Percentiles rank a stretch among this genome's conserved stretches.
Evolutionary conservation across 2,329 filamentous ascomycete species (phyloP).

Genomic region (Ophiostoma himal-ulmi): DNA sequence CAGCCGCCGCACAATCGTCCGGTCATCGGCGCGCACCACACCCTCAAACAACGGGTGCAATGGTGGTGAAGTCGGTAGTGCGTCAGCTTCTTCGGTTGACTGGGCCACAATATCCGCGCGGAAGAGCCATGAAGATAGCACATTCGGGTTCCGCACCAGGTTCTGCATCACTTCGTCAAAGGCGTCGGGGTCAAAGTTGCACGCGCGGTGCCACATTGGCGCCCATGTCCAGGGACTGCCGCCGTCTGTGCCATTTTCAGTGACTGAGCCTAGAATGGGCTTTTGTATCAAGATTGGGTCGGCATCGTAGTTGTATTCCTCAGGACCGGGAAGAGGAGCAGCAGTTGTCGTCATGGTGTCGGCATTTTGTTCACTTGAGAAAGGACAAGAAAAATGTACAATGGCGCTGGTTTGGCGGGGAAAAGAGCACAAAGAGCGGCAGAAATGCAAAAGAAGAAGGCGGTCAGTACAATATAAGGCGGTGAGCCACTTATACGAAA

Average conservation of each 20-base stretch:
- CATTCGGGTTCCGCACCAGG: conserved; percentile 70
- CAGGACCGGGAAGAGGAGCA: conserved; percentile 8
- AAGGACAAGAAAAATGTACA: neutral
- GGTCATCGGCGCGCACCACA: conserved; percentile 39
- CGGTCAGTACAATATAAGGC: neutral
- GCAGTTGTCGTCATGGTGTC: conserved; percentile 7
- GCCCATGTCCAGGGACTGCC: conserved; percentile 39
- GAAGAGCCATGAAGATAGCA: conserved; percentile 72
- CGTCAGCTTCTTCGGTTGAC: conserved; percentile 27
- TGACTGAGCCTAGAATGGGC: neutral
- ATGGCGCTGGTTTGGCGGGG: conserved; percentile 7
- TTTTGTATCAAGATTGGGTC: conserved; percentile 20
- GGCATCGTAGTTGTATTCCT: conserved; percentile 23
- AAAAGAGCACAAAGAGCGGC: neutral
- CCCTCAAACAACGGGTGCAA: conserved; percentile 26
- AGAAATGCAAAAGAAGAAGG: neutral
- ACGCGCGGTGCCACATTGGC: conserved; percentile 50
- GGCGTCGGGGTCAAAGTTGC: conserved; percentile 56
- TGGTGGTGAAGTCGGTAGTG: neutral
- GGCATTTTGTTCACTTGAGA: neutral
- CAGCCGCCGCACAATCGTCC: conserved; percentile 67
- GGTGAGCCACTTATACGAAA: neutral
- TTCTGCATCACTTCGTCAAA: conserved; percentile 67
- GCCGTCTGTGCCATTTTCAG: neutral
- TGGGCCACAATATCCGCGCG: conserved; percentile 68